phyloP scores from a whole-genome alignment of 371 early-diverging fungal genomes.

The Mucor lusitanicus region DNA sequence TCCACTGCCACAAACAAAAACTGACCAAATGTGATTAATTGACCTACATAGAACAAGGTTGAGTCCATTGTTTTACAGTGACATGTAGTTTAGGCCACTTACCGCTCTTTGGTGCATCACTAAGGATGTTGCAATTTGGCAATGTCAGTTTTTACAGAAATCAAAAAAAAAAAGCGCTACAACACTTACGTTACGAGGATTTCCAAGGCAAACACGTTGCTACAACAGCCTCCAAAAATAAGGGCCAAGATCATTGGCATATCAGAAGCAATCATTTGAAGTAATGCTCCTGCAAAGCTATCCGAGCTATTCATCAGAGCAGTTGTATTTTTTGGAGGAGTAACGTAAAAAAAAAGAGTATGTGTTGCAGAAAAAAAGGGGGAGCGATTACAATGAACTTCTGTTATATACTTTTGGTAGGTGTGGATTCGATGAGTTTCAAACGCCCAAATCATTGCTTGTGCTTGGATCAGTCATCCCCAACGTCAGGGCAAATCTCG shows the following conservation, averaged over 20 bases:
- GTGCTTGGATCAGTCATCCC: background rate
- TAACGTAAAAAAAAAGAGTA: background rate
- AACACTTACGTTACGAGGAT: slow-evolving; percentile 63
- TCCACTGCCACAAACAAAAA: slow-evolving; percentile 78
- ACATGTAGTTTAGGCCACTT: slow-evolving; percentile 10
- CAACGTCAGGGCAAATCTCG: background rate
- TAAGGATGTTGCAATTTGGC: slow-evolving; percentile 23
- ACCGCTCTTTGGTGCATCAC: slow-evolving; percentile 78
- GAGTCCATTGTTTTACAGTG: background rate
- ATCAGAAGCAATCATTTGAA: slow-evolving; percentile 36
- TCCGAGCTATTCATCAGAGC: slow-evolving; percentile 12
- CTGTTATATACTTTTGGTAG: background rate
- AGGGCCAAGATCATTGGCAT: slow-evolving; percentile 56
- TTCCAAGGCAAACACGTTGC: slow-evolving; percentile 87
- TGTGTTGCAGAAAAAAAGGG: background rate
- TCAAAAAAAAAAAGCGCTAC: no score
- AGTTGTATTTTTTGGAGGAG: background rate
- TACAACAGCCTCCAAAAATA: slow-evolving; percentile 91
- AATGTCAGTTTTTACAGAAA: background rate
- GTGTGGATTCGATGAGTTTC: background rate
- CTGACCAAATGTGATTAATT: slow-evolving; percentile 86
- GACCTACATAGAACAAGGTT: slow-evolving; percentile 41
- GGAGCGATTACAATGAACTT: background rate
- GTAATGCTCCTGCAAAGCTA: slow-evolving; percentile 6
- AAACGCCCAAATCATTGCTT: background rate